Percentiles rank a stretch among this genome's conserved stretches.
Conservation (phyloP, 176 grass and related monocot species). For the Aegilops sharonensis region DNA sequence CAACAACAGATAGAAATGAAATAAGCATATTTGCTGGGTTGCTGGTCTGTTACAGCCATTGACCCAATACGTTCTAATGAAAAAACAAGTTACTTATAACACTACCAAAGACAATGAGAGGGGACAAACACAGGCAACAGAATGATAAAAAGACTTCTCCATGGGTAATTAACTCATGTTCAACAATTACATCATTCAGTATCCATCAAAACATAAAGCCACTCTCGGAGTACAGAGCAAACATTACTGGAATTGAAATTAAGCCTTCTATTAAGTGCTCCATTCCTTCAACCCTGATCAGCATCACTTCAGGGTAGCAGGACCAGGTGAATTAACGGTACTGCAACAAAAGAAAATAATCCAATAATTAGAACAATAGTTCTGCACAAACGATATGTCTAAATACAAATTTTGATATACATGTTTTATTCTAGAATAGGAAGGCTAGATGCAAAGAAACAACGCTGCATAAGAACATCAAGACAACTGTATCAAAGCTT, state of each 20-base stretch:
- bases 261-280: neutral
- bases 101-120: neutral
- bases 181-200: conserved; percentile 24
- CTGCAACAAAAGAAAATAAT: neutral
- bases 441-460: neutral
- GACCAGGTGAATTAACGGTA: conserved; percentile 36
- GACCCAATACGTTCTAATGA: too few species aligned
- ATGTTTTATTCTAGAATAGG: neutral
- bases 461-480: too few species aligned
- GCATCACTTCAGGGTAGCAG: neutral
- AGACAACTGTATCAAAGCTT: too few species aligned
- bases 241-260: conserved; percentile 36
- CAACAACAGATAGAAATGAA: too few species aligned
- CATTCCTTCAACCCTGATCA: neutral
- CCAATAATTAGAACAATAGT: neutral
- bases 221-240: conserved; percentile 14
- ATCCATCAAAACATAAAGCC: neutral
- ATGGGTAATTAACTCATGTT: conserved; percentile 10
- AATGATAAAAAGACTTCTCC: neutral
- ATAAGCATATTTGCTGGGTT: too few species aligned
- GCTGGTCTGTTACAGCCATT: too few species aligned
- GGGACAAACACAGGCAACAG: neutral
- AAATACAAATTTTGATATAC: neutral
- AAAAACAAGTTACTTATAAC: too few species aligned
- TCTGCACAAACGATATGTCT: neutral